phyloP scores from a whole-genome alignment of 225 moss, liverwort and hornwort genomes.

The Bryum argenteum region DNA sequence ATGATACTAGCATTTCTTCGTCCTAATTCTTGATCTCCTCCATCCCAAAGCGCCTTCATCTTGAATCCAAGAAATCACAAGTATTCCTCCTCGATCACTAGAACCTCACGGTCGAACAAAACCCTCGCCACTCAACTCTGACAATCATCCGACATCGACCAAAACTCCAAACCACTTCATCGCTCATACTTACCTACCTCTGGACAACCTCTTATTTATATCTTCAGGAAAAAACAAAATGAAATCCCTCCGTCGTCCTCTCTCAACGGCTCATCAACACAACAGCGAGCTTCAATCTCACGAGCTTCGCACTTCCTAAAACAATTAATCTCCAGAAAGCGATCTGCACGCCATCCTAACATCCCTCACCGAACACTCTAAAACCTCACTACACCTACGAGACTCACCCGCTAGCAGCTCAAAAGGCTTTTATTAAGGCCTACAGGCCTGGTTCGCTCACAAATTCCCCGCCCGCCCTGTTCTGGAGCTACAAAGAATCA shows the following conservation, averaged over 20 bases:
- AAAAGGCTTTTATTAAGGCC: conserved; percentile 12
- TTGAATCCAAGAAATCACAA: conserved; percentile 29
- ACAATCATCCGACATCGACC: conserved; percentile 25
- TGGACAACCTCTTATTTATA: conserved; percentile 10
- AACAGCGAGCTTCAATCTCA: conserved; percentile 19
- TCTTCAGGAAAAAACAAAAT: conserved; percentile 4
- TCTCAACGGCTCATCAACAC: conserved; percentile 21
- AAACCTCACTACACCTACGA: conserved; percentile 18
- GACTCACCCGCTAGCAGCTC: conserved; percentile 25
- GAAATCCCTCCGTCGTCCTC: conserved; percentile 10
- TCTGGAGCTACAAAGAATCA: conserved; percentile 6
- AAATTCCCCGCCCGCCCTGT: neutral
- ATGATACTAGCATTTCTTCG: conserved; percentile 17
- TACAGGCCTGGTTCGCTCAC: neutral
- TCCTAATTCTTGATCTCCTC: conserved; percentile 41
- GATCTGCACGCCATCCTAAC: conserved; percentile 31
- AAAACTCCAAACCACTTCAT: conserved; percentile 24
- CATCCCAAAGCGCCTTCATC: conserved; percentile 38
- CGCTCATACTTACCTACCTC: conserved; percentile 24
- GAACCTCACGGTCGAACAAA: conserved; percentile 29
- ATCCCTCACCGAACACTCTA: conserved; percentile 38
- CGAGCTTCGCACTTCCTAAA: conserved; percentile 28
- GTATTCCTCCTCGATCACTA: conserved; percentile 11
- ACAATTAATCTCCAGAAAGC: conserved; percentile 4
- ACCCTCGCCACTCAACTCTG: conserved; percentile 13